phyloP scores from a whole-genome alignment of 805 yeast species.

The Candida suzukii region DNA sequence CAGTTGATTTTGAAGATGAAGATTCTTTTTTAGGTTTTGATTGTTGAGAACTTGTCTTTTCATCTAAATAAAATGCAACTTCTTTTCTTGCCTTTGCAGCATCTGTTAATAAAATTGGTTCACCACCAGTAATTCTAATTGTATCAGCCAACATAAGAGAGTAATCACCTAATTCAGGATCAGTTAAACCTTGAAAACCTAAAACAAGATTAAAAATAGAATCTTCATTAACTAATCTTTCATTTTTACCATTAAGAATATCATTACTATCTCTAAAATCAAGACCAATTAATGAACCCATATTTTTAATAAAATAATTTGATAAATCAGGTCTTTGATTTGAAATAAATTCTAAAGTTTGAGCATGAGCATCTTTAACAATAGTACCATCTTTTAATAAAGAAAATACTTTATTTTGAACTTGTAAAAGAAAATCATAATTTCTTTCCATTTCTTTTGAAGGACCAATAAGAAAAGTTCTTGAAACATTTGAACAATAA shows the following conservation, averaged over 20 bases:
- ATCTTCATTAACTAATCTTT: constrained; percentile 59
- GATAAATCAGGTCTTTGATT: constrained; percentile 61
- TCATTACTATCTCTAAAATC: constrained; percentile 80
- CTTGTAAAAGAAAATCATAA: constrained; percentile 66
- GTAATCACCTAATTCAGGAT: constrained; percentile 50
- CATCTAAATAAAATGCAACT: constrained; percentile 77
- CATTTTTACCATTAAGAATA: constrained; percentile 66
- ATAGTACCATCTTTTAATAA: constrained; percentile 60
- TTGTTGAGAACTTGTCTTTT: constrained; percentile 18
- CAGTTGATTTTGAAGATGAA: constrained; percentile 3
- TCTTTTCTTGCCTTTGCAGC: constrained; percentile 68
- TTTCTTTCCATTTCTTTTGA: constrained; percentile 68
- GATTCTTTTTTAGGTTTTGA: constrained; percentile 2
- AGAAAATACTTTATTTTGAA: constrained; percentile 59
- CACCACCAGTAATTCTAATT: constrained; percentile 55
- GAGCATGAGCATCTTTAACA: constrained; percentile 61
- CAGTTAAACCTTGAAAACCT: constrained; percentile 63
- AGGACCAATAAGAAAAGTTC: constrained; percentile 89
- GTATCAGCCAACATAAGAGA: constrained; percentile 78
- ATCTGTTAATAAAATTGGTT: constrained; percentile 62
- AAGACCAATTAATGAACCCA: constrained; percentile 85
- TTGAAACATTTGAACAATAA: constrained; percentile 80
- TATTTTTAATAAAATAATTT: constrained; percentile 60
- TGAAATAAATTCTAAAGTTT: constrained; percentile 53
- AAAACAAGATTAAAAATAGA: constrained; percentile 69